Evolutionary conservation across 2,329 filamentous ascomycete genomes (phyloP), one percentile per base, ranked within the genome.

Genomic region (Calonectria naviculata): DNA sequence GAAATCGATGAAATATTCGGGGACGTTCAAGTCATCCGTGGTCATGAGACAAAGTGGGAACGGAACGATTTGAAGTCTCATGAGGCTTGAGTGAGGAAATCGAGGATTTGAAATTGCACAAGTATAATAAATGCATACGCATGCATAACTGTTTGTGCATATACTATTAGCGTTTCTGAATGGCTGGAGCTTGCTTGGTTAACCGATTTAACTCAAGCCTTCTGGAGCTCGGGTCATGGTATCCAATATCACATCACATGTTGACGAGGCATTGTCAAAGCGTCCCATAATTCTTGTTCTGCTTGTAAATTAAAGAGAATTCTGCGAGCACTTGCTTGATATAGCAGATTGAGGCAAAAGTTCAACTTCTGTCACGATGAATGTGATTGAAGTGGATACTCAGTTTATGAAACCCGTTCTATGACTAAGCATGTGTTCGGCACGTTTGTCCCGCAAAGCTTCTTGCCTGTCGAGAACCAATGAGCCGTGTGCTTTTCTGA

Each of bases 1-100:
- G 80, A 84, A 61, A 84, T 84, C 28, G 83, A 82, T 17, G 82
- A 84, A 31, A 82, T 84, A 9, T 84, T 84, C 52, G 83, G 82
- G 1, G 83, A 84, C 36, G 79, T 84, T 56, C 78, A 81, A 54
- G 73, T 78, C 7, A 70, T 80, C 0, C 75, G 67, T 4, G 70
- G 76, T 19, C 74, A 73, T 0, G 75, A 81, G 17, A 67, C 75
- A 0, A 78, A 74, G 12, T 67, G 78, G 4, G 74, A 72, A 0
- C 58, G 80, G 5, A 72, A 72, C 0, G 78, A 79, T 38, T 21
- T 13, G 10, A 26, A 8, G 31, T 5, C 34, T 38, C 31, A 19
- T 17, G 12, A 38, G 52, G 34, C 34, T n/a, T 21, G 10, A 21
- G 7, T 29, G 29, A 38, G 17, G 5, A 13, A 5, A 24, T 17